Base-by-base conservation (phyloP, 1,284 basidiomycete genomes). In the Apiotrichum porosum region DNA sequence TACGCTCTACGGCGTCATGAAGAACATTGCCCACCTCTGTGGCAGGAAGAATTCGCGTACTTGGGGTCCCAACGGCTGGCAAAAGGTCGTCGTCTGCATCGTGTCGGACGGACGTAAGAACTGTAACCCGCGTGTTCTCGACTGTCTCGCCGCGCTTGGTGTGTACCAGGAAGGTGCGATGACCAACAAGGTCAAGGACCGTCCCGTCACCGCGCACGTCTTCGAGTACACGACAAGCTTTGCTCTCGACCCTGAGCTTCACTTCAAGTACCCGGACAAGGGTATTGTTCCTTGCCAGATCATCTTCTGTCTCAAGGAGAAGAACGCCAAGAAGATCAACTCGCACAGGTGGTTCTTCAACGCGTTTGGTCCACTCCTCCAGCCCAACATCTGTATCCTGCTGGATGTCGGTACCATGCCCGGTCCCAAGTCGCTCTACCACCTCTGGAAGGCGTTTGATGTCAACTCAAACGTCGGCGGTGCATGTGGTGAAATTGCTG, bases 241-340 rank as follows among this genome's bases (percentile, higher is more conserved):
- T 63, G 88, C 81, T 1, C 77, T 97, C 37, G 90, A 93, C 68
- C 79, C 87, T 2, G 86, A 92, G 59, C 73, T 97, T 40, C 86
- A 91, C 62, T 95, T 97, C 79, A 85, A 84, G 64, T 95, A 93
- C 49, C 88, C 91, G 0, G 94, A 97, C 73, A 91, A 93, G 67
- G 92, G 79, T 0, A 85, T 94, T 48, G 85, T 93, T 8, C 91
- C 91, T 1, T 88, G 86, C 3, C 91, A 95, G 67, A 88, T 94
- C 47, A 83, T 94, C 26, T 91, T 92, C 68, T 75, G 72, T 49
- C 58, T 74, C 56, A 71, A 70, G 76, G 91, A 93, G 42, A 92
- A 95, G 79, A 97, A 98, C 74, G 77, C 92, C 12, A 93, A 91
- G 77, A 97, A 97, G 76, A 93, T 97, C 67, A 97, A 94, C 65